Evolutionary conservation across 257 asterid species (phyloP).

Genomic region (Nyctanthes arbortristis): DNA sequence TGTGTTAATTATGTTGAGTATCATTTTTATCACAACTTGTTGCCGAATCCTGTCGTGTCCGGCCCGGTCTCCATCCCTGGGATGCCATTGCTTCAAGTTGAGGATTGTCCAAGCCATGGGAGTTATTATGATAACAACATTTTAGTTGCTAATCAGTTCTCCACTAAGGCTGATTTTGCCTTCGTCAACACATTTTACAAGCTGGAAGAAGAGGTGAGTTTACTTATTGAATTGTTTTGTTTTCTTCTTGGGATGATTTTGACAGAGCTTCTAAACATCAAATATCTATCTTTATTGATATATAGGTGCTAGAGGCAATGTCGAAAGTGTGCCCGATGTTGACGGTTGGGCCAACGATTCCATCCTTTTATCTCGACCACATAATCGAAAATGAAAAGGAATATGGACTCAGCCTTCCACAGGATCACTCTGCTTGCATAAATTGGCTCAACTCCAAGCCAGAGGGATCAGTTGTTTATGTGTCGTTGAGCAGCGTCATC

Average conservation of each 20-base stretch:
- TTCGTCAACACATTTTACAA: conserved; percentile 65
- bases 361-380: conserved; percentile 67
- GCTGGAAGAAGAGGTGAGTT: conserved; percentile 57
- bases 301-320: conserved; percentile 64
- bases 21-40: conserved; percentile 40
- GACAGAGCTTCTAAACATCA: no score
- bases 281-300: neutral
- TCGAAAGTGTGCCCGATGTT: conserved; percentile 40
- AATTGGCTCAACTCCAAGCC: conserved; percentile 64
- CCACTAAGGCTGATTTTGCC: conserved; percentile 65
- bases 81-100: conserved; percentile 51
- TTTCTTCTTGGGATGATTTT: neutral
- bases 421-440: conserved; percentile 31
- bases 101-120: conserved; percentile 69
- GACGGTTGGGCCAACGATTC: conserved; percentile 80
- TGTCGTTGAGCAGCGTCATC: conserved; percentile 78
- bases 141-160: conserved; percentile 54
- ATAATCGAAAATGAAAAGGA: conserved; percentile 45
- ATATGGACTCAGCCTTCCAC: conserved; percentile 48
- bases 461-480: conserved; percentile 56
- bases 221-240: neutral
- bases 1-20: conserved; percentile 61
- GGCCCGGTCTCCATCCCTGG: conserved; percentile 58
- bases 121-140: conserved; percentile 65
- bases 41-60: conserved; percentile 43